These are phyloP conservation scores for Monosporascus sp. DNA, from an alignment of 2,329 filamentous ascomycete genomes.

Conservation along the genomic window DNA sequence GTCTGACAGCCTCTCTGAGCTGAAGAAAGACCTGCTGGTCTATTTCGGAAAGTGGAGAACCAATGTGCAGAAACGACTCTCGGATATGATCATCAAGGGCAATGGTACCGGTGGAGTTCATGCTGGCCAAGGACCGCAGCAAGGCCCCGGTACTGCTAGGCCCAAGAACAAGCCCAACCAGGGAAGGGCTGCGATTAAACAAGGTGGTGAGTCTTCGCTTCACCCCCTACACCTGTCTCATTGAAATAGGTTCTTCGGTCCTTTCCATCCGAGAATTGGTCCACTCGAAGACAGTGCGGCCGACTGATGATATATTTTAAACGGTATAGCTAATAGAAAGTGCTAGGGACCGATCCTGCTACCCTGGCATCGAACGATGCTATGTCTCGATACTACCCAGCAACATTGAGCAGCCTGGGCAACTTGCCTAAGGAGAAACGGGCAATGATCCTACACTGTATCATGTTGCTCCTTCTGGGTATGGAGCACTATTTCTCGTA, in stretches of 20 bases:
- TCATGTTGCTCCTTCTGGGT: constrained; percentile 69
- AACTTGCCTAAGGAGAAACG: constrained; percentile 57
- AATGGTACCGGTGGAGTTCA: constrained; percentile 20
- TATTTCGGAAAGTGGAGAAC: constrained; percentile 81
- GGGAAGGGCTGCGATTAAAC: constrained; percentile 21
- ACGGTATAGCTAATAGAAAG: constrained; percentile 12
- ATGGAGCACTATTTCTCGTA: constrained; percentile 73
- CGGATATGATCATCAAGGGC: constrained; percentile 58
- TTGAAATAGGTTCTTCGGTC: constrained; percentile 2
- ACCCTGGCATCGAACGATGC: constrained; percentile 44
- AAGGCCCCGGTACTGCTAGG: constrained; percentile 28
- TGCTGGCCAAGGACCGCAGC: constrained; percentile 15
- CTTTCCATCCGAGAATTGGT: too few relatives aligned
- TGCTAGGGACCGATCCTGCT: constrained; percentile 24
- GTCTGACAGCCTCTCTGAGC: constrained; percentile 45
- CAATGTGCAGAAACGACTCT: constrained; percentile 63
- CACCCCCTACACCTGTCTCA: constrained; percentile 8
- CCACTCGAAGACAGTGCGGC: too few relatives aligned
- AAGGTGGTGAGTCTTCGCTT: constrained; percentile 32
- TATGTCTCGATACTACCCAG: constrained; percentile 49
- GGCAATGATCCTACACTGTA: constrained; percentile 63
- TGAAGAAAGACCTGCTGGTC: constrained; percentile 64
- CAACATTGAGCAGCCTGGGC: constrained; percentile 56
- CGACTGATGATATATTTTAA: constrained; percentile 22
- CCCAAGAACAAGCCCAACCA: constrained; percentile 29